phyloP scores from a whole-genome alignment of 768 basidiomycete species.

The Chalciporus chontae region DNA sequence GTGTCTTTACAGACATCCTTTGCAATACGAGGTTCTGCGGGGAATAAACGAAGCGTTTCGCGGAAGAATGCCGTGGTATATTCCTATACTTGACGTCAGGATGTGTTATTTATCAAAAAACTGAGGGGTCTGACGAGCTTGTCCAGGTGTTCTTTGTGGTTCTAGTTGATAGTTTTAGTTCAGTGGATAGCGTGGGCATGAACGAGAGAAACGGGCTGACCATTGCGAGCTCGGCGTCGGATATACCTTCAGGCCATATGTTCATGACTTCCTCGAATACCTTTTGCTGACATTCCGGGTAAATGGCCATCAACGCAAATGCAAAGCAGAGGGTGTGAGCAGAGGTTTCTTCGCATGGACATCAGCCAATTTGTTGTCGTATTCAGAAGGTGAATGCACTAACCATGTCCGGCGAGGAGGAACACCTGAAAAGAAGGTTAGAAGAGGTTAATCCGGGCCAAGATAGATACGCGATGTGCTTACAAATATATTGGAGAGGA shows the following conservation, averaged over 20 bases:
- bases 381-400: not conserved
- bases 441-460: not conserved
- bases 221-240: constrained; percentile 21
- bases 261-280: constrained; percentile 38
- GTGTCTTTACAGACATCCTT: constrained; percentile 36
- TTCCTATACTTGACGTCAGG: constrained; percentile 29
- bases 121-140: constrained; percentile 30
- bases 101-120: not conserved
- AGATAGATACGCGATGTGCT: constrained; percentile 9
- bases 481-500: constrained; percentile 49
- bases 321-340: constrained; percentile 44
- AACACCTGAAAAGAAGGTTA: constrained; percentile 32
- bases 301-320: constrained; percentile 43
- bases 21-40: constrained; percentile 34
- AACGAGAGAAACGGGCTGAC: constrained; percentile 21
- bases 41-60: constrained; percentile 44
- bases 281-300: constrained; percentile 47
- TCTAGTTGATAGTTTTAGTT: constrained; percentile 20
- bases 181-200: not conserved
- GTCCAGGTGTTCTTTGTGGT: constrained; percentile 38
- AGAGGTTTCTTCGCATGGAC: constrained; percentile 40
- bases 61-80: constrained; percentile 42
- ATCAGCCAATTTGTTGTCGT: constrained; percentile 1
- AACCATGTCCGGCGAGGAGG: constrained; percentile 49
- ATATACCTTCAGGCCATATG: constrained; percentile 39